phyloP scores from a whole-genome alignment of 139 green algal species.

The Chlamydomonas applanata region DNA sequence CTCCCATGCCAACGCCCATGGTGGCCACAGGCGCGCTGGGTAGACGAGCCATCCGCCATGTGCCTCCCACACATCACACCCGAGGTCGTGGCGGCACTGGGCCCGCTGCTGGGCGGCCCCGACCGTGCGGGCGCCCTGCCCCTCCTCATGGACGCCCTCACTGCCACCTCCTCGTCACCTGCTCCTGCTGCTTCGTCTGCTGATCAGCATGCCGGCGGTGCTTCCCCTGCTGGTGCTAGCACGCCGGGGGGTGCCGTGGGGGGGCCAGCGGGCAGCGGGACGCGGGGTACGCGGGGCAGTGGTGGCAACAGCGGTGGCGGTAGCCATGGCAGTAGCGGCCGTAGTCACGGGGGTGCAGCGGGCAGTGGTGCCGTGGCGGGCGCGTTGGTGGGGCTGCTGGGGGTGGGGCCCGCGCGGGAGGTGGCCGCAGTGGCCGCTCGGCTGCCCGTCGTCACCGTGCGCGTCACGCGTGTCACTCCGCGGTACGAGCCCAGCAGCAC shows the following conservation, averaged over 20 bases:
- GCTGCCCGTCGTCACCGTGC: conserved; percentile 50
- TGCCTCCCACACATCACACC: conserved; percentile 71
- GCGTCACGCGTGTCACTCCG: neutral
- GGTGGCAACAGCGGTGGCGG: neutral
- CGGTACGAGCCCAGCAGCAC: neutral
- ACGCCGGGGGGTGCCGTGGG: too few species aligned
- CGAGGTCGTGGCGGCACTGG: conserved; percentile 29
- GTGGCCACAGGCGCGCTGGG: conserved; percentile 80
- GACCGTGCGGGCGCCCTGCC: conserved; percentile 30
- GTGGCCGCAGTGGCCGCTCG: conserved; percentile 41
- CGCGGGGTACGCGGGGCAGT: neutral
- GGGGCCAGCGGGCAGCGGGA: neutral
- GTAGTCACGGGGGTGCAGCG: neutral
- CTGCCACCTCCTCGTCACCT: neutral
- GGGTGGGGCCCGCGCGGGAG: neutral
- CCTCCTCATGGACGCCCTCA: conserved; percentile 53
- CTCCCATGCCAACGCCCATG: too few species aligned
- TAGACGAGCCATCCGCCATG: conserved; percentile 68
- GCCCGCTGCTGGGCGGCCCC: conserved; percentile 13
- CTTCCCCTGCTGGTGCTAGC: too few species aligned
- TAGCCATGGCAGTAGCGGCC: too few species aligned
- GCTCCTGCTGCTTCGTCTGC: too few species aligned
- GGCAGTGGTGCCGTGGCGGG: neutral
- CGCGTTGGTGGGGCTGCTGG: neutral
- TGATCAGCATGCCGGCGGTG: too few species aligned